Evolutionary conservation across 2,329 filamentous ascomycete species (phyloP).

Genomic region (Calonectria multiphialidica): DNA sequence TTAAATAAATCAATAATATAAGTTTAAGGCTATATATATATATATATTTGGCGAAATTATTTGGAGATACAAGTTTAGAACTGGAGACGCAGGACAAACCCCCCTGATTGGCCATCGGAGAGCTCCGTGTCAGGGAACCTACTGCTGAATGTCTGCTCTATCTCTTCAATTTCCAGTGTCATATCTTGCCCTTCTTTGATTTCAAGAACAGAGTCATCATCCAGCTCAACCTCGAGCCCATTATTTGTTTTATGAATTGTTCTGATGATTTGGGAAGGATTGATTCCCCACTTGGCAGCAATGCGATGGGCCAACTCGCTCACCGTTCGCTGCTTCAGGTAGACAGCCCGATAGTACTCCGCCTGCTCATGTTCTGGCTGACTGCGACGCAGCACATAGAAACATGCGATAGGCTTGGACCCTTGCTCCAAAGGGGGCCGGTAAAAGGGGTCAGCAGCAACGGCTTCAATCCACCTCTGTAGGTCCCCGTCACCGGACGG

Average conservation of each 20-base stretch:
- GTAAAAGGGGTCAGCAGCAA: constrained; percentile 90
- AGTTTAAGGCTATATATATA: too few species aligned
- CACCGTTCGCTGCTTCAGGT: constrained; percentile 82
- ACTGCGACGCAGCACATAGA: constrained; percentile 78
- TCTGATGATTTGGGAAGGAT: constrained; percentile 77
- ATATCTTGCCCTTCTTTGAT: constrained; percentile 94
- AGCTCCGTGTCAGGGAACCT: constrained; percentile 25
- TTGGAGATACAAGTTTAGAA: too few species aligned
- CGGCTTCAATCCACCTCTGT: constrained; percentile 88
- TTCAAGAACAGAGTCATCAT: constrained; percentile 88
- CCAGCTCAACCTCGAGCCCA: constrained; percentile 86
- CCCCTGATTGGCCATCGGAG: constrained; percentile 39
- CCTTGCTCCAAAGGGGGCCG: constrained; percentile 80
- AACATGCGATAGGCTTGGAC: constrained; percentile 84
- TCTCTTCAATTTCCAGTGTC: constrained; percentile 74
- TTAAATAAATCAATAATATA: too few species aligned
- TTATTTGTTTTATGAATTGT: constrained; percentile 79
- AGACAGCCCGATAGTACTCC: constrained; percentile 85
- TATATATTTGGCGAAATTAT: too few species aligned
- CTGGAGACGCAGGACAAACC: constrained; percentile 59
- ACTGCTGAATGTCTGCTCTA: constrained; percentile 50
- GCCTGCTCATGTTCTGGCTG: constrained; percentile 62
- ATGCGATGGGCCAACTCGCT: constrained; percentile 80
- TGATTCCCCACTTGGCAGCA: constrained; percentile 83
- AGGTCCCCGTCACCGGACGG: constrained; percentile 68